Conservation (phyloP, 2,329 filamentous ascomycete species). For the Talaromyces rugulosus region DNA sequence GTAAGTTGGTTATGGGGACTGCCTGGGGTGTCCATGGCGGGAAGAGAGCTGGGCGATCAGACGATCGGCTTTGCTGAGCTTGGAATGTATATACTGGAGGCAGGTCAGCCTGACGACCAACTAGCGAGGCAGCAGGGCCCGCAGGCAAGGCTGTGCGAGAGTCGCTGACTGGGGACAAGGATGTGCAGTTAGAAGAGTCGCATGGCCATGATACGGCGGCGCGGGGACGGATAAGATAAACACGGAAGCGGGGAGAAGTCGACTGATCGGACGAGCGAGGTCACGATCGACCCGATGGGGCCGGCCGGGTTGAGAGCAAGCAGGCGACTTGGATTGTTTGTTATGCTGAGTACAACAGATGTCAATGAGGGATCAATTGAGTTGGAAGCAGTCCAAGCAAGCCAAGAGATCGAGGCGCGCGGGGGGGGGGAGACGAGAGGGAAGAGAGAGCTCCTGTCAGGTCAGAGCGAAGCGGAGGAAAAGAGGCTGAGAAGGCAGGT, state of each 20-base stretch:
- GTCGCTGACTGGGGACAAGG: background rate
- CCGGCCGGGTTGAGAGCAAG: background rate
- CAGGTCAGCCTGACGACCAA: background rate
- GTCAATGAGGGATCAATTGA: background rate
- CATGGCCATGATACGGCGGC: background rate
- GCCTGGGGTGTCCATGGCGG: slow-evolving; percentile 6
- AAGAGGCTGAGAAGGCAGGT: background rate
- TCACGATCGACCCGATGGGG: background rate
- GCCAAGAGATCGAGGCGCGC: background rate
- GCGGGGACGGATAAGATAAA: background rate
- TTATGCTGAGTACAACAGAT: background rate
- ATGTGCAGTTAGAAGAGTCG: background rate
- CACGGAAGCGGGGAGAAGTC: background rate
- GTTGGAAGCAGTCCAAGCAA: background rate
- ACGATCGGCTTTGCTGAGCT: background rate
- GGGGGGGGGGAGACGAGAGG: background rate
- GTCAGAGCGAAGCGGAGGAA: background rate
- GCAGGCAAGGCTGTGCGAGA: background rate
- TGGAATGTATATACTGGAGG: background rate
- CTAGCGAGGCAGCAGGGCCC: background rate
- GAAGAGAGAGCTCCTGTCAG: background rate
- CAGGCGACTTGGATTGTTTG: background rate
- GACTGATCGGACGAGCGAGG: background rate
- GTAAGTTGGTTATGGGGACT: slow-evolving; percentile 7
- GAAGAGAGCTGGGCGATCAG: slow-evolving; percentile 1